Percentiles rank a stretch among this genome's conserved stretches.
These are phyloP conservation scores for Knoxdaviesia proteae DNA, from an alignment of 2,329 filamentous ascomycete species.

Conservation along the genomic window DNA sequence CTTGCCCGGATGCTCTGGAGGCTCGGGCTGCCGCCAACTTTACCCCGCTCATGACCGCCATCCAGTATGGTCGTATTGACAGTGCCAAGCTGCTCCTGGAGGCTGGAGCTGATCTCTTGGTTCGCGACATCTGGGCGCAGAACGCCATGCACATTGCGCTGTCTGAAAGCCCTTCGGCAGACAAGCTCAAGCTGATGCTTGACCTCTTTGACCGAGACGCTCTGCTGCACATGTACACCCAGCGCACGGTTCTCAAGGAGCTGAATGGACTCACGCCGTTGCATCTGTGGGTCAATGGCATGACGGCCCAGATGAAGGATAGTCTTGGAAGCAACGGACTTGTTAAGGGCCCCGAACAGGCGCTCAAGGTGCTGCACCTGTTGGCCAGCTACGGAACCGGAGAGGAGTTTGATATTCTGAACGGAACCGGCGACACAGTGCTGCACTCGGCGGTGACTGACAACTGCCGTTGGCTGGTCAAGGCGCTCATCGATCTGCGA, in stretches of 20 bases:
- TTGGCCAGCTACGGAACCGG: slow-evolving; percentile 36
- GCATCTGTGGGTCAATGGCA: slow-evolving; percentile 29
- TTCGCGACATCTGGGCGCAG: slow-evolving; percentile 35
- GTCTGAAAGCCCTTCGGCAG: slow-evolving; percentile 11
- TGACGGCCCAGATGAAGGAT: neutral
- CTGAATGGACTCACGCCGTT: slow-evolving; percentile 40
- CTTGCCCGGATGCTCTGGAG: slow-evolving; percentile 40
- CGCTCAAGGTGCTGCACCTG: slow-evolving; percentile 20
- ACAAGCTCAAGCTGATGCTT: slow-evolving; percentile 25
- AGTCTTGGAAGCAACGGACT: too few species aligned
- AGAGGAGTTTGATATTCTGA: slow-evolving; percentile 33
- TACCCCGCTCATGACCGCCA: slow-evolving; percentile 52
- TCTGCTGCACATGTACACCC: slow-evolving; percentile 33
- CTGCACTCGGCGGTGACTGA: slow-evolving; percentile 33
- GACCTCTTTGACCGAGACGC: slow-evolving; percentile 36
- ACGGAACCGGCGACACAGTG: slow-evolving; percentile 40
- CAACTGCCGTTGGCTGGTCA: slow-evolving; percentile 14
- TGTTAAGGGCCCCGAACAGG: slow-evolving; percentile 5
- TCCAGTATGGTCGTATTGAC: slow-evolving; percentile 28
- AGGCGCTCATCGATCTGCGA: slow-evolving; percentile 29
- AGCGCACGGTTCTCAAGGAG: slow-evolving; percentile 29
- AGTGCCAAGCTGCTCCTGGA: slow-evolving; percentile 40
- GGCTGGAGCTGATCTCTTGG: slow-evolving; percentile 48
- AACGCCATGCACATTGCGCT: slow-evolving; percentile 49
- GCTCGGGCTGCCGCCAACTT: slow-evolving; percentile 33